Base-by-base conservation (phyloP, 164 flowering plant genomes). In the Warburgia ugandensis region DNA sequence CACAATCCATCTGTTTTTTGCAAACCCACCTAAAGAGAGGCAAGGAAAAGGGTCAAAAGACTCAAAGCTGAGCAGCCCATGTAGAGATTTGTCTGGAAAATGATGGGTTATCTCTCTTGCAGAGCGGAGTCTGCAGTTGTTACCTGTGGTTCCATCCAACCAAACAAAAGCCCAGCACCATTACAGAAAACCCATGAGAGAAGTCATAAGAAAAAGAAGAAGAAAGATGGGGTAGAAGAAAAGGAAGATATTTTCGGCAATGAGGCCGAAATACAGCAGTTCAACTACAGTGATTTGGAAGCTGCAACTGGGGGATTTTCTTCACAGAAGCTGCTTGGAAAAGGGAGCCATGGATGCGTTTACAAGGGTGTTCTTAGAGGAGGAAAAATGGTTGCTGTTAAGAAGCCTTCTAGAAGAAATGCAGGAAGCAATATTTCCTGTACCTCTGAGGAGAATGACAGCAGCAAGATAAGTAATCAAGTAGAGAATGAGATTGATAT, bases 281-380 rank as follows among this genome's bases (percentile, higher is more conserved):
- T 85, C 41, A 53, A 78, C 3, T 91, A 91, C 81, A 70, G 67
- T 17, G 98, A 87, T 48, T 83, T 91, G 25, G 85, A 83, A 55
- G 74, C 78, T 5, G 98, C 98, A 61, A 92, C 96, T 21, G 72
- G 73, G 62, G 78, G 77, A 22, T 92, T 92, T 79, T 92, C 98
- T 11, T 74, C 75, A 29, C 66, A 69, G 42, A 83, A 76, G 55
- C 77, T 92, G 11, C 61, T 92, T 4, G 98, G 98, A 10, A 70
- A 67, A 42, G 98, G 98, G 49, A 85, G 95, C 71, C 98, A 92
- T 54, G 95, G 96, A 2, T 70, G 69, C 40, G 98, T 88, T 63
- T 88, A 85, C 74, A 83, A 85, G 51, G 98, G 78, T 42, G 68
- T 83, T 17, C 73, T 92, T 48, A 66, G 64, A 9, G 50, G 72